A percentile compares a stretch with the other conserved stretches of the same genome.
These are phyloP conservation scores for Pseudoperonospora humuli DNA, from an alignment of 352 stramenopile genomes.

Conservation along the genomic window DNA sequence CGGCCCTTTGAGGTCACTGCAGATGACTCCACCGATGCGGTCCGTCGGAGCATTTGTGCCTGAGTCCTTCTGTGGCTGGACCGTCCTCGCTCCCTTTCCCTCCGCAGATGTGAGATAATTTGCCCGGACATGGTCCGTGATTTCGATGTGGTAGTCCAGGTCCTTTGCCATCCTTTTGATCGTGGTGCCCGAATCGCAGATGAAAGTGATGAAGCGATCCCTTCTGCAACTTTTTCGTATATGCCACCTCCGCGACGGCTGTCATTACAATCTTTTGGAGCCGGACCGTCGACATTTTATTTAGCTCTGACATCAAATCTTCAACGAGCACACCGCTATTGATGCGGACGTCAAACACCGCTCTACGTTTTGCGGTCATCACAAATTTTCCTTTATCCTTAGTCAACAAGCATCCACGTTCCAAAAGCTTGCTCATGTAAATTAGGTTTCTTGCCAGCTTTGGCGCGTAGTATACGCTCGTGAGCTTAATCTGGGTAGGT, in stretches of 20 bases:
- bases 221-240: too few relatives aligned
- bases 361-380: not conserved
- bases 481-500: not conserved
- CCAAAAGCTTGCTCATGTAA: not conserved
- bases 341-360: not conserved
- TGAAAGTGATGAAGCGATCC: not conserved
- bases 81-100: not conserved
- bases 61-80: not conserved
- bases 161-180: not conserved
- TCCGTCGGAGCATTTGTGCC: slow-evolving; percentile 2
- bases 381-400: not conserved
- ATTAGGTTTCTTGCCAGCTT: slow-evolving; percentile 4
- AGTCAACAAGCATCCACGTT: not conserved
- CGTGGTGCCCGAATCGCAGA: not conserved
- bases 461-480: slow-evolving; percentile 8
- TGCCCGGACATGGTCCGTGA: not conserved
- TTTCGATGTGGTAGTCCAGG: too few relatives aligned
- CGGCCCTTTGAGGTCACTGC: slow-evolving; percentile 4
- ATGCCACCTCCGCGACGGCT: too few relatives aligned
- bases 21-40: slow-evolving; percentile 4
- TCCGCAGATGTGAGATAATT: not conserved
- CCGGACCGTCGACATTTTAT: not conserved
- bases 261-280: not conserved
- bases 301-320: not conserved
- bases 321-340: not conserved